Conservation (phyloP, 768 basidiomycete species). For the Rhizopogon vinicolor region DNA sequence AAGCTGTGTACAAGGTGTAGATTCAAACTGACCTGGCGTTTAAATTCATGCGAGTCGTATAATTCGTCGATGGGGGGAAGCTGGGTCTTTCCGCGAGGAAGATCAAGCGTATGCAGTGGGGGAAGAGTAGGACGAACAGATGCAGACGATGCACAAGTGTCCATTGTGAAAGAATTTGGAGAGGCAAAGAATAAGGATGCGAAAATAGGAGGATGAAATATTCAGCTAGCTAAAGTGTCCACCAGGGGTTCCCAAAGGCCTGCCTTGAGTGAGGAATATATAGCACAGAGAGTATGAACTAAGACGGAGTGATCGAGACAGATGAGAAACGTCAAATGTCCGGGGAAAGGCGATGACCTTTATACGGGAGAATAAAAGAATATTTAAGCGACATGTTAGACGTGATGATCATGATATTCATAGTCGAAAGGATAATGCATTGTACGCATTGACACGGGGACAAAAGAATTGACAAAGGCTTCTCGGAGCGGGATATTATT, state of each 20-base stretch:
- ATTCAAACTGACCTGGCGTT: conserved; percentile 10
- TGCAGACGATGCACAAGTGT: conserved; percentile 9
- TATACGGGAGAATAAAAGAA: conserved; percentile 9
- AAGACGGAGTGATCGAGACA: conserved; percentile 3
- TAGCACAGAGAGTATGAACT: conserved; percentile 5
- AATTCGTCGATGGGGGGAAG: conserved; percentile 9
- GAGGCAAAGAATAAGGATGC: neutral
- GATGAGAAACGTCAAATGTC: conserved; percentile 2
- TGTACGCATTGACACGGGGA: conserved; percentile 4
- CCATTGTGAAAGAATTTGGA: conserved; percentile 6
- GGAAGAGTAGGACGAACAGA: conserved; percentile 48
- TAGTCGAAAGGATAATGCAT: conserved; percentile 10
- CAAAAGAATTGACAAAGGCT: neutral
- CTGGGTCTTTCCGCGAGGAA: conserved; percentile 16
- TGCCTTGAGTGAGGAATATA: conserved; percentile 14
- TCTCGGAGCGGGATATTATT: neutral
- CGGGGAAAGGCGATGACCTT: conserved; percentile 2
- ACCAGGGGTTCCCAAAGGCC: conserved; percentile 15
- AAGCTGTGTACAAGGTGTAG: neutral
- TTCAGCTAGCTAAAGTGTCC: conserved; percentile 13
- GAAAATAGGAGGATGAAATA: neutral
- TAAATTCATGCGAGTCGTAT: conserved; percentile 5
- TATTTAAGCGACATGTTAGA: conserved; percentile 5
- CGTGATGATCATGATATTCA: neutral
- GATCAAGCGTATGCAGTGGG: conserved; percentile 44